Evolutionary conservation across 2,329 filamentous ascomycete genomes (phyloP), one percentile per base, ranked within the genome.

Genomic region (Aulographum hederae): DNA sequence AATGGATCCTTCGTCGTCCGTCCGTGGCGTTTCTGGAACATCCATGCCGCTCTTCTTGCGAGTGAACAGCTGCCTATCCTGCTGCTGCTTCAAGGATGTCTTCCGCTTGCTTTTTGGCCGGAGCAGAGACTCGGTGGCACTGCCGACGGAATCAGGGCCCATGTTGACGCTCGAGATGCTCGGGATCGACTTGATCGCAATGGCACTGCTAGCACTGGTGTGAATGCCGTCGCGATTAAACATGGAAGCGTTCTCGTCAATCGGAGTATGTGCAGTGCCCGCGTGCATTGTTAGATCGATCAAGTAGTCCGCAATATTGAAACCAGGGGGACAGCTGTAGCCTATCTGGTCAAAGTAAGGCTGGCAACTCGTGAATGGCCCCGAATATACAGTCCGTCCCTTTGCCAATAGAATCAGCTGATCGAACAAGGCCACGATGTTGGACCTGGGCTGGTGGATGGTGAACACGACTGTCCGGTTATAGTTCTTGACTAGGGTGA

Each of bases 201-300:
- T 70, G 6, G 82, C 79, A 47, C 84, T 93, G 57, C 82, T 93
- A 14, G 82, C 79, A 2, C 80, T 76, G 14, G 81, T 73, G 3
- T 64, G 68, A 39, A 79, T 75, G 5, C 58, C 58, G 12, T 67
- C 68, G 34, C 75, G 69, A 20, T 36, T 33, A 11, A 75, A 67
- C 34, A 71, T 65, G 3, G 69, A 57, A 14, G 62, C 67, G 28
- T 67, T 58, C 30, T 73, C 69, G 18, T 72, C 63, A 2, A 62
- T 53, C 8, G 64, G 56, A 1, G 65, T 61, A 23, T 55, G 58
- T 11, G 64, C 59, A 32, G 65, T 63, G 36, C 79, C 71, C 16
- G 84, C 85, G 50, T 98, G 89, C 86, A 98, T 95, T 0, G 89
- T 95, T 26, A 98, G 65, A 50, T 98, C 89, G 18, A 98, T 85